Evolutionary conservation across 208 protist genomes (phyloP), one percentile per base, ranked within the genome.

Genomic region (Polymyxa betae): DNA sequence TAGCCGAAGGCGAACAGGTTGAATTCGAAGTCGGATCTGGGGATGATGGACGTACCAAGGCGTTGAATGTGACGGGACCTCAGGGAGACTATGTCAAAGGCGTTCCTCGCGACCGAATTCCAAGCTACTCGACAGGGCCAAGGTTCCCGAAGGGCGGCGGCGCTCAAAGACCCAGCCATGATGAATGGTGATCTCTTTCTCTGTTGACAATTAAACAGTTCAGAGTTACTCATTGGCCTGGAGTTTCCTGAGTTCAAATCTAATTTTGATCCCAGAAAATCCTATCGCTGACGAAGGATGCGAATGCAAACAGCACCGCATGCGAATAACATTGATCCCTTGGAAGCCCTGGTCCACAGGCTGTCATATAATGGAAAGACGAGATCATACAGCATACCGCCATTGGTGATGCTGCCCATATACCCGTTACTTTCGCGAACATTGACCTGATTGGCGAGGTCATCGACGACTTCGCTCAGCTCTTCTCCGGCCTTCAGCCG

Each of bases 1-100:
- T 90, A 32, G 89, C 89, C 40, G 89, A 90, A 41, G 89, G 89
- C 12, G 89, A 90, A 49, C 89, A 64, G 45, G 89, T 90, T 1
- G 89, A 90, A n/a, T 90, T 90, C 49, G 44, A 82, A 32, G 68
- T 90, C 20, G 60, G 87, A 64, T 38, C 60, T 35, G 38, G 38
- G 1, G 89, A 90, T 24, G 89, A 90, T 64, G 89, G 89, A 32
- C 54, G 68, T n/a, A 45, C 89, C 5, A 49, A 64, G 41, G 89
- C 89, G 5, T 35, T 29, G 40, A 49, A 49, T 10, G 89, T 90
- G n/a, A 90, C 89, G 10, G 89, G 89, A n/a, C 89, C 89, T 12
- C 12, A 45, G n/a, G 89, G 89, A 32, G 89, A 64, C 5, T 90
- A 89, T 40, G 89, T 90, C 49, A 64, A 90, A 32, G 89, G 89